A percentile compares a stretch with the other conserved stretches of the same genome.
These are phyloP conservation scores for Raddia distichophylla DNA, from an alignment of 176 grass and related monocot species.

Conservation along the genomic window DNA sequence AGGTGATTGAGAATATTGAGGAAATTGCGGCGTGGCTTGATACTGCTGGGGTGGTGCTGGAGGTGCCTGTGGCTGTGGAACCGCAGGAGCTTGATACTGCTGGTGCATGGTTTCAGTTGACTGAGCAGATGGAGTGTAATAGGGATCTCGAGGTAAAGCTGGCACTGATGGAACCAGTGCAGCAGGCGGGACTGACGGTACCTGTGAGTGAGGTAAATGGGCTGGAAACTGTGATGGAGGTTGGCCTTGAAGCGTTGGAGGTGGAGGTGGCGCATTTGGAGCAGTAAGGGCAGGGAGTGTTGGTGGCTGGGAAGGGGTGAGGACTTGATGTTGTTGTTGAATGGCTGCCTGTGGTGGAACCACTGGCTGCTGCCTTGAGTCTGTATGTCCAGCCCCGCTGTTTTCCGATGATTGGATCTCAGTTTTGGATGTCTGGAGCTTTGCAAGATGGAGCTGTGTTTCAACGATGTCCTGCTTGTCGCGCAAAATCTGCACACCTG, in stretches of 20 bases:
- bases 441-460: conserved; percentile 77
- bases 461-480: conserved; percentile 91
- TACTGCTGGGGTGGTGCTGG: conserved; percentile 53
- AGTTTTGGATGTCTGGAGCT: conserved; percentile 55
- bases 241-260: conserved; percentile 52
- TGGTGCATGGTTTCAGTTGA: conserved; percentile 57
- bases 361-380: conserved; percentile 32
- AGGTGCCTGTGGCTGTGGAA: conserved; percentile 49
- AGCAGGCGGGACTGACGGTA: conserved; percentile 46
- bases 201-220: conserved; percentile 46
- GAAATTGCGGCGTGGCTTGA: conserved; percentile 51
- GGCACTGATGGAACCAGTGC: conserved; percentile 41
- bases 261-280: conserved; percentile 68
- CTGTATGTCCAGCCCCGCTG: conserved; percentile 32
- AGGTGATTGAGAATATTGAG: conserved; percentile 59
- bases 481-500: conserved; percentile 71
- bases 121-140: conserved; percentile 54
- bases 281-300: conserved; percentile 57
- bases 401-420: conserved; percentile 35
- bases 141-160: conserved; percentile 45
- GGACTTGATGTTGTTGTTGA: conserved; percentile 50
- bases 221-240: conserved; percentile 48
- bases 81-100: conserved; percentile 57
- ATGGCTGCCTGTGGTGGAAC: conserved; percentile 41
- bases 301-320: conserved; percentile 47